A percentile compares a stretch with the other conserved stretches of the same genome.
These are phyloP conservation scores for Alternaria rosae DNA, from an alignment of 2,329 filamentous ascomycete genomes.

Conservation along the genomic window DNA sequence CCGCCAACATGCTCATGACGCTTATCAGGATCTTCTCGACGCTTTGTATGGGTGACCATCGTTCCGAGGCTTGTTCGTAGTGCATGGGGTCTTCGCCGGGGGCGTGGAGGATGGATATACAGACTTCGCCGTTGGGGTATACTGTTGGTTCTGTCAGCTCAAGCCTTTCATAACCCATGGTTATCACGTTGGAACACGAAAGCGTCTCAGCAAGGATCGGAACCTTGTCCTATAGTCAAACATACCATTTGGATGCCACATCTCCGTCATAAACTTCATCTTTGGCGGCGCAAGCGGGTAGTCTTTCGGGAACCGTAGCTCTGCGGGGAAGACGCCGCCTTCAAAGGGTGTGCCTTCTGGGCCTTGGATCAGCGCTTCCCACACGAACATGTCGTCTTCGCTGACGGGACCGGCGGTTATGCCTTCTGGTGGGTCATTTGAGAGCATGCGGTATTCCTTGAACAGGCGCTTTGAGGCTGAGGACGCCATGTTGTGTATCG, in stretches of 20 bases:
- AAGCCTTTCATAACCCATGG: neutral
- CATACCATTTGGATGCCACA: conserved; percentile 91
- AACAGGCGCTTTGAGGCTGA: conserved; percentile 80
- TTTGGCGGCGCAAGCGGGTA: conserved; percentile 90
- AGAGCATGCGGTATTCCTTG: conserved; percentile 93
- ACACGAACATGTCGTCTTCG: conserved; percentile 94
- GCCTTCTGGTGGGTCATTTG: conserved; percentile 94
- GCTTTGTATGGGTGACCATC: conserved; percentile 94
- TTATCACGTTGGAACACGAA: neutral
- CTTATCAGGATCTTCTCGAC: conserved; percentile 92
- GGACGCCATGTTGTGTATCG: conserved; percentile 52
- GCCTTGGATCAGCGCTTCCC: conserved; percentile 96
- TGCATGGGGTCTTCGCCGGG: conserved; percentile 94
- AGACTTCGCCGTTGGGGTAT: conserved; percentile 85
- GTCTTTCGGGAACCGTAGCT: conserved; percentile 80
- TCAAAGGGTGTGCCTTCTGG: conserved; percentile 94
- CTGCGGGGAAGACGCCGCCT: conserved; percentile 93
- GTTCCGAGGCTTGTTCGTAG: conserved; percentile 88
- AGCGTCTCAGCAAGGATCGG: neutral
- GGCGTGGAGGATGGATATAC: conserved; percentile 96
- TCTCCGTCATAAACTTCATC: conserved; percentile 83
- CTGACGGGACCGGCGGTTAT: conserved; percentile 92
- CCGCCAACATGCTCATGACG: conserved; percentile 89
- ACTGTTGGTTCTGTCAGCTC: conserved; percentile 55
- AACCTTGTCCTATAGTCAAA: conserved; percentile 9